Conservation (phyloP, 129 eudicot genomes). For the Centaurea solstitialis region DNA sequence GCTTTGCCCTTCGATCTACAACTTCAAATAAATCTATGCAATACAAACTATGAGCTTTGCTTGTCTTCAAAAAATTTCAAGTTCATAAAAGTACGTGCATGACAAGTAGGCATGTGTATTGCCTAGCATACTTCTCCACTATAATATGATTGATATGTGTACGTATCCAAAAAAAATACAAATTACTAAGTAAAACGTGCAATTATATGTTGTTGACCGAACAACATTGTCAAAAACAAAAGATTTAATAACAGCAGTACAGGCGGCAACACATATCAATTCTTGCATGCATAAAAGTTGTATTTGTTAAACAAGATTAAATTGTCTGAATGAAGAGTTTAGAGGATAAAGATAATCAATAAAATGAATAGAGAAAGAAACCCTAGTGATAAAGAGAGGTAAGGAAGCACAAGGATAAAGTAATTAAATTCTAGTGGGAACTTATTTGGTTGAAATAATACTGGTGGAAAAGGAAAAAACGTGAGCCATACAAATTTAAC, state of each 20-base stretch:
- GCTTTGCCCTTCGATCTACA: slow-evolving; percentile 96
- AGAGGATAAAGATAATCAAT: background rate
- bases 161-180: background rate
- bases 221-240: slow-evolving; percentile 12
- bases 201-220: slow-evolving; percentile 10
- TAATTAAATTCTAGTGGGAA: background rate
- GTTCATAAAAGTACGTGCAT: slow-evolving; percentile 7
- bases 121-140: slow-evolving; percentile 1
- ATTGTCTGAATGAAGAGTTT: background rate
- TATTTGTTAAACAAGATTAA: background rate
- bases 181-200: background rate
- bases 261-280: background rate
- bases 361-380: background rate
- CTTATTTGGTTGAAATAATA: background rate
- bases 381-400: background rate
- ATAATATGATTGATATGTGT: slow-evolving; percentile 5
- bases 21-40: slow-evolving; percentile 92
- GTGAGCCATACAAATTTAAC: background rate
- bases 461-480: background rate
- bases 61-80: slow-evolving; percentile 11
- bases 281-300: slow-evolving; percentile 1
- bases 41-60: slow-evolving; percentile 19
- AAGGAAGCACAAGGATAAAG: background rate
- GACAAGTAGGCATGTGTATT: slow-evolving; percentile 12
- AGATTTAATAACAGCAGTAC: slow-evolving; percentile 17